Conservation (phyloP, 768 basidiomycete genomes). For the Lentinula lateritia region DNA sequence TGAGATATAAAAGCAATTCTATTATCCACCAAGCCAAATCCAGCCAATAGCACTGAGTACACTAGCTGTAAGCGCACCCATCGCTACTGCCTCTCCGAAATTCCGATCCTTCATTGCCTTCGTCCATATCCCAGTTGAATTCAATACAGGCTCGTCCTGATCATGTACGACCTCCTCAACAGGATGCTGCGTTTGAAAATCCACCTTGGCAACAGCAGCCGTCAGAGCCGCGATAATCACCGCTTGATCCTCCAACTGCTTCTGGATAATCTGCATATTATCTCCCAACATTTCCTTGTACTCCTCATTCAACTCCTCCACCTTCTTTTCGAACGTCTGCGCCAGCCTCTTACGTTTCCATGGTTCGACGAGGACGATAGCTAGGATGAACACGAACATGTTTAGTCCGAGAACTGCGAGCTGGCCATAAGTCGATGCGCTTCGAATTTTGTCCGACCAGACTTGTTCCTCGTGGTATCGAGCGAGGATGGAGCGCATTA, state of each 20-base stretch:
- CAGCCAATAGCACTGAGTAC: slow-evolving; percentile 7
- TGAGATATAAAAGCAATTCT: not conserved
- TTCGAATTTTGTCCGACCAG: slow-evolving; percentile 96
- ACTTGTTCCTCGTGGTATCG: slow-evolving; percentile 98
- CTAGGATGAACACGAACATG: slow-evolving; percentile 82
- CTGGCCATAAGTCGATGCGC: slow-evolving; percentile 90
- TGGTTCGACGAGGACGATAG: slow-evolving; percentile 90
- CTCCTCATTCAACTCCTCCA: slow-evolving; percentile 57
- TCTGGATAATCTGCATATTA: slow-evolving; percentile 42
- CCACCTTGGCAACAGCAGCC: slow-evolving; percentile 1
- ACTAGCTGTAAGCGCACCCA: slow-evolving; percentile 7
- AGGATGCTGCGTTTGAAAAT: not conserved
- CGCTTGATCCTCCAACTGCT: slow-evolving; percentile 45
- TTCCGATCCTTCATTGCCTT: slow-evolving; percentile 6
- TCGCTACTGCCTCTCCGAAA: slow-evolving; percentile 7
- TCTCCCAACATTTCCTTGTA: slow-evolving; percentile 44
- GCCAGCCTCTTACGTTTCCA: slow-evolving; percentile 90
- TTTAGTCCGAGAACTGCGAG: slow-evolving; percentile 84
- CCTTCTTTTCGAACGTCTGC: slow-evolving; percentile 84
- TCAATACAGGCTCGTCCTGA: slow-evolving; percentile 2
- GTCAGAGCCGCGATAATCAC: slow-evolving; percentile 15
- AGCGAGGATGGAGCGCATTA: slow-evolving; percentile 84
- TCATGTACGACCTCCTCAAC: not conserved
- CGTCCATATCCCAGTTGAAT: not conserved
- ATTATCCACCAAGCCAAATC: slow-evolving; percentile 7